phyloP scores from a whole-genome alignment of 805 yeast species.

The Metschnikowia matae region DNA sequence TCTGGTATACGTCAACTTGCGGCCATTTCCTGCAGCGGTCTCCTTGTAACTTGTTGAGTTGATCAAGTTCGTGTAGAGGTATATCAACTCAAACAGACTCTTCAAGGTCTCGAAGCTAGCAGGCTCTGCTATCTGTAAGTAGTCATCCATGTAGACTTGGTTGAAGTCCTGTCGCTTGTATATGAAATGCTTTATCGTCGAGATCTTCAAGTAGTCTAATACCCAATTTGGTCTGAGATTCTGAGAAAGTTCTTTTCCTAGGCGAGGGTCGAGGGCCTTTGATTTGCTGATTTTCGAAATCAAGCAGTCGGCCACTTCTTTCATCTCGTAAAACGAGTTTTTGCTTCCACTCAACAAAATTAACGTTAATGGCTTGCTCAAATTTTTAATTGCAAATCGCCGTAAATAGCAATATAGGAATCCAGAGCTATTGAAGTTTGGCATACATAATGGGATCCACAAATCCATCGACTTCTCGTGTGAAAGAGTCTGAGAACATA shows the following conservation, averaged over 20 bases:
- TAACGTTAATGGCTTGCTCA: conserved; percentile 30
- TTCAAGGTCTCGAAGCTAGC: conserved; percentile 20
- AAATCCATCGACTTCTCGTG: conserved; percentile 55
- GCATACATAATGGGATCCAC: conserved; percentile 93
- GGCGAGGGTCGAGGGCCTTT: conserved; percentile 19
- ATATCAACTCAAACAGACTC: conserved; percentile 36
- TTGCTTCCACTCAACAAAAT: conserved; percentile 64
- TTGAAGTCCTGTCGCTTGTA: conserved; percentile 67
- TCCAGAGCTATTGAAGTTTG: conserved; percentile 84
- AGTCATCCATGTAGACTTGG: conserved; percentile 54
- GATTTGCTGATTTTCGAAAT: conserved; percentile 28
- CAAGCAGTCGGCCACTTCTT: conserved; percentile 53
- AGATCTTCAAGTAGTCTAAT: conserved; percentile 21
- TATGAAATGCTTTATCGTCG: conserved; percentile 69
- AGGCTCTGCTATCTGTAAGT: conserved; percentile 13
- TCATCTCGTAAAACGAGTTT: conserved; percentile 73
- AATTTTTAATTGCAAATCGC: conserved; percentile 20
- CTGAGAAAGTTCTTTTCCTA: conserved; percentile 22
- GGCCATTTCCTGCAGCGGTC: conserved; percentile 8
- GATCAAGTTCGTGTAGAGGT: conserved; percentile 29
- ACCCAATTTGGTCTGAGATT: conserved; percentile 7
- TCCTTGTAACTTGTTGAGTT: conserved; percentile 18
- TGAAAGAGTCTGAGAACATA: conserved; percentile 35
- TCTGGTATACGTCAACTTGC: conserved; percentile 44
- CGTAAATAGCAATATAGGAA: conserved; percentile 79